A percentile compares a stretch with the other conserved stretches of the same genome.
Conservation (phyloP, 768 basidiomycete species). For the Leccinum rimulosum region DNA sequence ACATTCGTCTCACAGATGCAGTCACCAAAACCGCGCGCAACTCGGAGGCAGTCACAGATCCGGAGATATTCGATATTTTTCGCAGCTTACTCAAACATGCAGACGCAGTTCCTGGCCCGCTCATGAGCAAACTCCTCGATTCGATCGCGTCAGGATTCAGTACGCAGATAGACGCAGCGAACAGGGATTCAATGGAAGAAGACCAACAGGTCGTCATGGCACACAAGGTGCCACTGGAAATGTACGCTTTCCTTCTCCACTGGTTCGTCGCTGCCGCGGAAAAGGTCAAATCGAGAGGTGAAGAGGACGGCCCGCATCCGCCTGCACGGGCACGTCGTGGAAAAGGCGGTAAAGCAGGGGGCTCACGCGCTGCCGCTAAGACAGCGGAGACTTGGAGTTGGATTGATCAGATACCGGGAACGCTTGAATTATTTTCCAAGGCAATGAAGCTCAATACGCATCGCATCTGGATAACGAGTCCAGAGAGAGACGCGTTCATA, state of each 20-base stretch:
- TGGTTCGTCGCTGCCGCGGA: constrained; percentile 88
- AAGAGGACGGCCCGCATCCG: constrained; percentile 44
- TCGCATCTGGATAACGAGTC: constrained; percentile 87
- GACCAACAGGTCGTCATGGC: constrained; percentile 56
- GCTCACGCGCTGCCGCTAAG: constrained; percentile 38
- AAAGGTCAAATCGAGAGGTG: constrained; percentile 58
- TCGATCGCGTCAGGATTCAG: constrained; percentile 75
- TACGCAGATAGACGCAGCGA: constrained; percentile 68
- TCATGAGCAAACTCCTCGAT: constrained; percentile 87
- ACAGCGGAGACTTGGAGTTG: constrained; percentile 64
- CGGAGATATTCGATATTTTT: constrained; percentile 76
- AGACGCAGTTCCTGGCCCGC: constrained; percentile 53
- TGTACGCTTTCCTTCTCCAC: constrained; percentile 87
- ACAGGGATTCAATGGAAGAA: constrained; percentile 67
- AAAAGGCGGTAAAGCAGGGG: constrained; percentile 54
- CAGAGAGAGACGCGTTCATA: constrained; percentile 83
- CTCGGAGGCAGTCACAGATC: constrained; percentile 67
- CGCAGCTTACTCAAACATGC: constrained; percentile 79
- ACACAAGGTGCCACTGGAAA: constrained; percentile 79
- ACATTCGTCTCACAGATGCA: constrained; percentile 47
- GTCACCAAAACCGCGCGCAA: constrained; percentile 79
- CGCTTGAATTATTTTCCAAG: constrained; percentile 69
- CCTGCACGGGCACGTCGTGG: constrained; percentile 53
- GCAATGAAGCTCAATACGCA: constrained; percentile 67
- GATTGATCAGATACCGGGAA: constrained; percentile 70